phyloP scores from a whole-genome alignment of 2,329 filamentous ascomycete genomes.

The Aspergillus thermomutatus region DNA sequence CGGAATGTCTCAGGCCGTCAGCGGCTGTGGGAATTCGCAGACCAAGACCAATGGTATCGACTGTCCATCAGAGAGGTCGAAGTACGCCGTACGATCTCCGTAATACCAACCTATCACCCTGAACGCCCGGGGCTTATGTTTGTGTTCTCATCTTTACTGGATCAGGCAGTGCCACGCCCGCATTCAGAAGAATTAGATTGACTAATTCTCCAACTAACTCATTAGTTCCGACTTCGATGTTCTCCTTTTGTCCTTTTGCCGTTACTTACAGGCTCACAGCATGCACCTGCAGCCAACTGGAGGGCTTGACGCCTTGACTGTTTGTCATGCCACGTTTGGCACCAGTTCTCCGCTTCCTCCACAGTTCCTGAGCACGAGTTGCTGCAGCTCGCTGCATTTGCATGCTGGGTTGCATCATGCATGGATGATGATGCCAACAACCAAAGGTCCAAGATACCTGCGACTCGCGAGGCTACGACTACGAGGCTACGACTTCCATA shows the following conservation, averaged over 20 bases:
- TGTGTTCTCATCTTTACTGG: constrained; percentile 16
- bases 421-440: not conserved
- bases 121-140: not conserved
- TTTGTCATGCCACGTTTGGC: not conserved
- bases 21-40: not conserved
- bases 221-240: constrained; percentile 11
- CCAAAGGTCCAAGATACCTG: not conserved
- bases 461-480: constrained; percentile 1
- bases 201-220: constrained; percentile 17
- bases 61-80: not conserved
- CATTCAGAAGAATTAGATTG: constrained; percentile 8
- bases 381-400: not conserved
- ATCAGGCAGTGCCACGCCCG: constrained; percentile 16
- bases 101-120: not conserved
- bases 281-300: not conserved
- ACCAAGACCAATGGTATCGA: not conserved
- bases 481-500: not conserved
- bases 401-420: not conserved
- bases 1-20: not conserved
- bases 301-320: not conserved
- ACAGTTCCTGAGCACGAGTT: constrained; percentile 15
- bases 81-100: not conserved
- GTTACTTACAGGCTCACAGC: not conserved
- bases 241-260: constrained; percentile 9
- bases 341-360: constrained; percentile 12